Evolutionary conservation across 1,284 basidiomycete species (phyloP).

Genomic region (Afroboletus lepidellus): DNA sequence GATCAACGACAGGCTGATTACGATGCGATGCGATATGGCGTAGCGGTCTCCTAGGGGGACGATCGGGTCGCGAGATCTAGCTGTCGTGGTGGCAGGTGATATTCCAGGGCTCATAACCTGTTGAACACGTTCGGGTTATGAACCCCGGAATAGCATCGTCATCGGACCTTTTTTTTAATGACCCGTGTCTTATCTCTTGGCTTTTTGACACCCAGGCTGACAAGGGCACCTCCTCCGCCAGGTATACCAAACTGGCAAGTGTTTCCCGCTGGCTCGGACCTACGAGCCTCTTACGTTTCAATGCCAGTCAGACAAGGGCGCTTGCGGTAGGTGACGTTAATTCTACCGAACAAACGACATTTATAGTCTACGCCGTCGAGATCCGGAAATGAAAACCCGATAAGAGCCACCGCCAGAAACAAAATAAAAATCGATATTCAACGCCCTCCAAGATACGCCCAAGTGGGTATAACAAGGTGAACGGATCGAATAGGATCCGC

Average conservation of each 20-base stretch:
- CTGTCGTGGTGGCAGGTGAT: conserved; percentile 12
- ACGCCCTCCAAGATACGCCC: conserved; percentile 11
- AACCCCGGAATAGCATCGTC: conserved; percentile 18
- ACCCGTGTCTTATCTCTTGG: conserved; percentile 2
- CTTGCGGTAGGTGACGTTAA: conserved; percentile 14
- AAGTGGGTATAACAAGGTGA: conserved; percentile 5
- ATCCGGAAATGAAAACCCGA: conserved; percentile 29
- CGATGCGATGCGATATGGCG: conserved; percentile 6
- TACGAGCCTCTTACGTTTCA: conserved; percentile 18
- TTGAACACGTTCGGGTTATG: conserved; percentile 13
- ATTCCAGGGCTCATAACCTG: conserved; percentile 33
- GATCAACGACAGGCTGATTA: neutral
- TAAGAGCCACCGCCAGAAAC: conserved; percentile 9
- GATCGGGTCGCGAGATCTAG: conserved; percentile 12
- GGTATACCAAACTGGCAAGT: neutral
- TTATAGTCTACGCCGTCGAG: conserved; percentile 11
- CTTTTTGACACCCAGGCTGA: neutral
- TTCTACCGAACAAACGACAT: conserved; percentile 10
- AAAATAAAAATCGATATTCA: conserved; percentile 12
- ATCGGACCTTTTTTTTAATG: conserved; percentile 5
- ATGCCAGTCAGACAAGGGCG: neutral
- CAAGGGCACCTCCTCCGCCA: neutral
- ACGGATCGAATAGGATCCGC: conserved; percentile 20
- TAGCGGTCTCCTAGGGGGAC: conserved; percentile 5
- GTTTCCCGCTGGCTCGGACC: conserved; percentile 1